Percentiles rank a stretch among this genome's conserved stretches.
phyloP scores from a whole-genome alignment of 345 rosid genomes.

The Moricandia moricandioides region DNA sequence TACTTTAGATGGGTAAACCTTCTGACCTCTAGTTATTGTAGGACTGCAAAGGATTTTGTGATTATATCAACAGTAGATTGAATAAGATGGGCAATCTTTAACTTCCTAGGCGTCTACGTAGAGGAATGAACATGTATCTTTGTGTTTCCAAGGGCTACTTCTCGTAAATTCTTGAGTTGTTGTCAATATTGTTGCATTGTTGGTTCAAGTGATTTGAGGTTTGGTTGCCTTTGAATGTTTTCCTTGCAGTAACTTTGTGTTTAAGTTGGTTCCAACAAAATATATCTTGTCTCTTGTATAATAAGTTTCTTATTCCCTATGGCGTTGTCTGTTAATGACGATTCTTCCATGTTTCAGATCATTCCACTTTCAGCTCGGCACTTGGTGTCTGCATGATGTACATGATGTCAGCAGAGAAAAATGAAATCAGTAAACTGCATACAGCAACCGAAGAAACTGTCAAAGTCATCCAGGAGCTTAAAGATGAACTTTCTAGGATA shows the following conservation, averaged over 20 bases:
- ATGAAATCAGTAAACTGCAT: constrained; percentile 61
- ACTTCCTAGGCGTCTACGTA: no score
- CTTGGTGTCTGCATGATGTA: constrained; percentile 75
- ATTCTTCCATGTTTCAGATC: constrained; percentile 42
- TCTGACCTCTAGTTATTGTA: no score
- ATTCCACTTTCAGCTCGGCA: constrained; percentile 55
- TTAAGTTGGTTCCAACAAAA: background rate
- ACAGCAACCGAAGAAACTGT: constrained; percentile 65
- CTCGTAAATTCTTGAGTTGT: background rate
- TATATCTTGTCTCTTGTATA: background rate
- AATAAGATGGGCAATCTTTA: no score
- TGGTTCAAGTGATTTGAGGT: background rate
- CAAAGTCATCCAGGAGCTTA: constrained; percentile 65
- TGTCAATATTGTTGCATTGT: background rate
- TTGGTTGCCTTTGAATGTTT: background rate
- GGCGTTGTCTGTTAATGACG: background rate
- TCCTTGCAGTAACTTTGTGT: background rate
- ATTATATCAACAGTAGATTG: no score
- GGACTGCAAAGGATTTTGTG: no score
- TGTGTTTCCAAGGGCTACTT: background rate
- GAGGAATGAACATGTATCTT: no score
- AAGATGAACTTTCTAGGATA: constrained; percentile 55
- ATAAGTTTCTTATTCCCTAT: background rate
- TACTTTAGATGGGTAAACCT: no score
- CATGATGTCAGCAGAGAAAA: constrained; percentile 74